Evolutionary conservation across 1,139 yeast genomes (phyloP), one percentile per base, ranked within the genome.

Genomic region (Sugiyamaella neomexicana): DNA sequence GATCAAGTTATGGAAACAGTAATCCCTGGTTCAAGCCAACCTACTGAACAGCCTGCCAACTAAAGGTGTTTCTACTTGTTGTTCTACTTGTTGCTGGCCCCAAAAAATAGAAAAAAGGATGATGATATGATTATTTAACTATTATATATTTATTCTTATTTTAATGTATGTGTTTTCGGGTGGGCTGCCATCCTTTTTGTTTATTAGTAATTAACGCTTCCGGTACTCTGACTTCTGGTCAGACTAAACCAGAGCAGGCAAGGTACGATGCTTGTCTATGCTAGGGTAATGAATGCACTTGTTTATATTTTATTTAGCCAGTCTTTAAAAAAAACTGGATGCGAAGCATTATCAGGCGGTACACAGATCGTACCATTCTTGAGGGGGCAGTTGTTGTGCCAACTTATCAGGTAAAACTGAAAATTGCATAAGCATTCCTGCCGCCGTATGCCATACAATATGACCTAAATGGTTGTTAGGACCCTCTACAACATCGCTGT

Each of bases 391-490:
- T 25, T 54, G 56, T 13, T 57, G 37, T 27, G 41, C 53, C n/a
- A 55, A 40, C 41, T 56, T 40, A 2, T 56, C 56, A 1, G 70
- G 69, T 31, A 52, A 39, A 1, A 61, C 50, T 10, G 57, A 53
- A 16, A 65, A 58, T 38, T 64, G 62, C 61, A 67, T 61, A 32
- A 58, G 50, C 71, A 69, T 66, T 5, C 72, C 72, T 2, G 69
- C 64, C 9, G 78, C 82, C 62, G 85, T 81, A 68, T 86, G 95
- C 93, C 93, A 86, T 58, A 85, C 87, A 43, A 86, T 83, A 62
- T 86, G 95, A 69, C 51, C 51, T 47, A 46, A 6, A 25, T 16
- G 10, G 13, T n/a, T 29, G 51, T 47, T 47, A 47, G 44, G 2
- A 37, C 7, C 25, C n/a, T n/a, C n/a, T n/a, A n/a, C n/a, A n/a